Percentiles rank a stretch among this genome's conserved stretches.
phyloP scores from a whole-genome alignment of 2,329 filamentous ascomycete species.

The Paracoccidioides lutzii region DNA sequence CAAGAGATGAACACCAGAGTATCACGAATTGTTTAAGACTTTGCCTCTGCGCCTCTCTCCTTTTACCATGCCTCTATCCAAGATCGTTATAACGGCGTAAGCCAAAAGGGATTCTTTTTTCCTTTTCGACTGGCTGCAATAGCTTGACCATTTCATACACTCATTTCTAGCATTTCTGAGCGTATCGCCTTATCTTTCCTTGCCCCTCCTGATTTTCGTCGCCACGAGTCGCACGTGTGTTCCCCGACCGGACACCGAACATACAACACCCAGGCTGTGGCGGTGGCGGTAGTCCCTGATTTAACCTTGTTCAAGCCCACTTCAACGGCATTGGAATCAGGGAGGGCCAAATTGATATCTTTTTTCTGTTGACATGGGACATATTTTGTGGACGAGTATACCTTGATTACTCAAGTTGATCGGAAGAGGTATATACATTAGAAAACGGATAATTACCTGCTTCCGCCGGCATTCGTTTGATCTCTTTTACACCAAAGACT shows the following conservation, averaged over 20 bases:
- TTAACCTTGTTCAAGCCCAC: neutral
- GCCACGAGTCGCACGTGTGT: neutral
- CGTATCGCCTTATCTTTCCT: neutral
- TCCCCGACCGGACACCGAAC: neutral
- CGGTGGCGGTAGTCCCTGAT: neutral
- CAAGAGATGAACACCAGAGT: too few species aligned
- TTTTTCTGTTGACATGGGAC: neutral
- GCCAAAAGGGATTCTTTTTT: neutral
- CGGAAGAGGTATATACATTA: neutral
- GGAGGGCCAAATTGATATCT: neutral
- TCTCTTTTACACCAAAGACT: neutral
- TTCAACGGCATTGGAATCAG: neutral
- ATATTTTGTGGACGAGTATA: neutral
- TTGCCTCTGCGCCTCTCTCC: neutral
- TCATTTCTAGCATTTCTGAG: neutral
- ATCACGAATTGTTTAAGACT: too few species aligned
- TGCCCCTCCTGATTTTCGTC: neutral
- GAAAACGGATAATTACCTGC: neutral
- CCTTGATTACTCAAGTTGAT: neutral
- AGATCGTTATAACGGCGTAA: too few species aligned
- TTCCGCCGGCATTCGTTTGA: neutral
- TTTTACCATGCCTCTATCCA: neutral
- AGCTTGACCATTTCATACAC: neutral
- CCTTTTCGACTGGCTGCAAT: neutral
- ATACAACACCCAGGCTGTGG: neutral